Percentiles rank a stretch among this genome's conserved stretches.
Evolutionary conservation across 192 early-diverging fungal genomes (phyloP).

Genomic region (Piromyces finnis): DNA sequence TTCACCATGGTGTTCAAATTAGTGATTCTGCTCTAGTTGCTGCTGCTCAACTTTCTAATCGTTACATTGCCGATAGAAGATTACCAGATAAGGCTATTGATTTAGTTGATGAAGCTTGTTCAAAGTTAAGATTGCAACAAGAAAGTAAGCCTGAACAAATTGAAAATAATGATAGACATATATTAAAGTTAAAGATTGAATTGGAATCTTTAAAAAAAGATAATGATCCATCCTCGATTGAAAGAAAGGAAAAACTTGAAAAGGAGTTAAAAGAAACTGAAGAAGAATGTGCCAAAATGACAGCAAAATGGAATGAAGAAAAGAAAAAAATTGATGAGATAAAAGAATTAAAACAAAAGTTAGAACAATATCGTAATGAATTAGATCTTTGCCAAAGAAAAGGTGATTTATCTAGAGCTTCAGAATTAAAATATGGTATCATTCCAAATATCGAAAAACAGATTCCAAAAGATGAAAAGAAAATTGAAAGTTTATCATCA

Average conservation of each 20-base stretch:
- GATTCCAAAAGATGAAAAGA: constrained; percentile 22
- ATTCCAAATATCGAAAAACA: constrained; percentile 54
- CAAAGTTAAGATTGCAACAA: constrained; percentile 54
- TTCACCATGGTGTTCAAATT: constrained; percentile 61
- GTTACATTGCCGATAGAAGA: constrained; percentile 53
- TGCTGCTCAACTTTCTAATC: constrained; percentile 50
- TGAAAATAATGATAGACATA: constrained; percentile 50
- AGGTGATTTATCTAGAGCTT: constrained; percentile 53
- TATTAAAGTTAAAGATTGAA: constrained; percentile 63
- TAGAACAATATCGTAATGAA: constrained; percentile 58
- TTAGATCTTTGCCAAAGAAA: constrained; percentile 47
- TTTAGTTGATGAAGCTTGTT: constrained; percentile 63
- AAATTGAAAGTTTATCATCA: constrained; percentile 1
- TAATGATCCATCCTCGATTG: constrained; percentile 43
- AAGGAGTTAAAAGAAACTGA: constrained; percentile 35
- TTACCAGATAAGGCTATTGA: constrained; percentile 72
- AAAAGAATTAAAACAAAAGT: constrained; percentile 42
- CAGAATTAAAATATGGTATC: constrained; percentile 59
- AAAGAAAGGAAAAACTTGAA: constrained; percentile 40
- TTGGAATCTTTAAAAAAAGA: constrained; percentile 64
- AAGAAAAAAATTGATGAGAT: constrained; percentile 47
- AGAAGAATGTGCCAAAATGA: constrained; percentile 32
- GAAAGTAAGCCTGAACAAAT: constrained; percentile 62
- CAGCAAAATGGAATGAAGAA: constrained; percentile 45
- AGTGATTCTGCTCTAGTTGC: constrained; percentile 51